Evolutionary conservation across 306 rosid species (phyloP), one percentile per base, ranked within the genome.

Genomic region (Lathyrus tuberosus): DNA sequence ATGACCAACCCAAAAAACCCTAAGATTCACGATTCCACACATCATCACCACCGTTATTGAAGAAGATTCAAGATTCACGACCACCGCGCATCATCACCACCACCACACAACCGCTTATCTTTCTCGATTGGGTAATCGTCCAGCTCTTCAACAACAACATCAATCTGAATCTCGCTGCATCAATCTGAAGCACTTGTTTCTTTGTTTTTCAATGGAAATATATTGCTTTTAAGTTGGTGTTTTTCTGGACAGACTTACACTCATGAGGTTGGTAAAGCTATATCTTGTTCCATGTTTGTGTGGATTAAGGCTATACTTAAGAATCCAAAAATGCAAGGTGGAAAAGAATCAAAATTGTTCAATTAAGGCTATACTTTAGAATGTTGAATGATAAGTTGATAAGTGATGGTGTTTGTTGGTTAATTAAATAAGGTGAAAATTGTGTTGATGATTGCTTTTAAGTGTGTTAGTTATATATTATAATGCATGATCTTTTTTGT

Each of bases 211-310:
- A 70, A 78, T 61, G 83, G 83, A 37, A 82, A 82, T 43, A 15
- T 78, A 2, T 24, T 82, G 77, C 78, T 82, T 7, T 31, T 78
- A 6, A 59, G 86, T 74, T 82, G 86, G 83, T 65, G 76, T 10
- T 75, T 78, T 30, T 74, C 86, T n/a, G 83, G 86, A 30, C 70
- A 65, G 77, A 0, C 28, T 10, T 82, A 74, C 13, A 72, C 64
- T 61, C 43, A 65, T 53, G 86, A 75, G 33, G 75, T 78, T 75
- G 83, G 78, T 1, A 78, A 71, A 54, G 83, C 81, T 13, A 75
- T 82, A 2, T 70, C 78, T 38, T 78, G 81, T 28, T 70, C 83
- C 37, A 61, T 82, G 69, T 72, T 78, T 78, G 83, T 82, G 61
- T 78, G 83, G 83, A 74, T 74, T 48, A 78, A 82, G 81, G 72